Evolutionary conservation across 768 basidiomycete genomes (phyloP), one percentile per base, ranked within the genome.

Genomic region (Tylopilus plumbeoviolaceoides): DNA sequence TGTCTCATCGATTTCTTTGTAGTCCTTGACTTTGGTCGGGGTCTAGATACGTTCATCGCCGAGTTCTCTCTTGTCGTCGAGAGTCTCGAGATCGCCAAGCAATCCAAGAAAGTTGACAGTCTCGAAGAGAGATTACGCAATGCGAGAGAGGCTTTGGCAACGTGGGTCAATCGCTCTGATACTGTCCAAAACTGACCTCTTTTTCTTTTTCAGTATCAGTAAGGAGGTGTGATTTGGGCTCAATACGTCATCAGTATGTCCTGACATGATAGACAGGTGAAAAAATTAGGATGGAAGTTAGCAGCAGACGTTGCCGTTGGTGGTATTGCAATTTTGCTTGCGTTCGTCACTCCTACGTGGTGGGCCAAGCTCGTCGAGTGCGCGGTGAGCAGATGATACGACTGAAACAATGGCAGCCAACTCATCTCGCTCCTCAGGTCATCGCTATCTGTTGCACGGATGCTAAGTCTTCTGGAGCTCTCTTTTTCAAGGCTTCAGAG

Each of bases 21-120:
- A 62, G 61, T 62, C 31, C 55, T 55, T 31, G 41, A 57, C n/a
- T 58, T 63, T 38, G 53, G 61, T 17, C 51, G 49, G 47, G 35
- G 21, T 21, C n/a, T 63, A 17, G 56, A 63, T 33, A 43, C 23
- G 3, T 63, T 60, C 31, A 55, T 60, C 12, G 7, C 47, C 1
- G 23, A 55, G 15, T 63, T 60, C 15, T 53, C 61, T 25, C 44
- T 30, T 25, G 31, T 39, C 15, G 47, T 60, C 14, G 59, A 63
- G 18, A 33, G 23, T 23, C 35, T 63, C 3, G 39, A 12, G 4
- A 48, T 44, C 12, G 35, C 15, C 18, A 40, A 57, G 12, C 46
- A 58, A 40, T 44, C 40, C n/a, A 14, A 41, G 8, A 63, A 1
- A 33, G 59, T 60, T 8, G 9, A 14, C 17, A n/a, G 5, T 5